phyloP scores from a whole-genome alignment of 2,329 filamentous ascomycete species.

The Penicillium palitans region DNA sequence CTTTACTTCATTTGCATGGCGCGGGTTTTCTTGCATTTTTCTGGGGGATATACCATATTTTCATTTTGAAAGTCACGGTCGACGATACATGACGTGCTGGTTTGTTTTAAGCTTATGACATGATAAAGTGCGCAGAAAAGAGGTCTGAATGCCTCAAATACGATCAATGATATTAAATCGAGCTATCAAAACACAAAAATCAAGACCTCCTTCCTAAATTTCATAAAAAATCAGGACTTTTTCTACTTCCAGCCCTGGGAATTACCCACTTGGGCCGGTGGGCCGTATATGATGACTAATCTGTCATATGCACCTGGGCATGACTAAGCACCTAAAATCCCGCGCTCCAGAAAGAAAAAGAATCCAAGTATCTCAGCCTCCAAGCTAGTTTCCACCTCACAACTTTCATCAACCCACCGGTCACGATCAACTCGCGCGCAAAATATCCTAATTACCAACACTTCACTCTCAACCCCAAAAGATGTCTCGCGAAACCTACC shows the following conservation, averaged over 20 bases:
- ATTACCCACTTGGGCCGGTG: background rate
- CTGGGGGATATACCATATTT: slow-evolving; percentile 21
- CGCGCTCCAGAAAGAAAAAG: slow-evolving; percentile 15
- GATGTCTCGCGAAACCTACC: slow-evolving; percentile 76
- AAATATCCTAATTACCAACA: background rate
- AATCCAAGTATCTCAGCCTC: background rate
- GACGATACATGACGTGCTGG: background rate
- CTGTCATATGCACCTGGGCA: background rate
- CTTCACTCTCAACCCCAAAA: slow-evolving; percentile 6
- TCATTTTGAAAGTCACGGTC: background rate
- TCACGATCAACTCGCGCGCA: background rate
- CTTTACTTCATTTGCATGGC: slow-evolving; percentile 21
- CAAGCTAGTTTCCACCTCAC: background rate
- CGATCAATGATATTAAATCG: background rate
- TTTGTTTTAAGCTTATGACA: background rate
- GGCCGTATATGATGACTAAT: background rate
- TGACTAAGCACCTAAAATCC: slow-evolving; percentile 11
- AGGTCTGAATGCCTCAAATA: background rate
- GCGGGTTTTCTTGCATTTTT: slow-evolving; percentile 18
- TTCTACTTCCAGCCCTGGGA: background rate
- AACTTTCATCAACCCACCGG: background rate
- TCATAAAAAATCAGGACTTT: background rate
- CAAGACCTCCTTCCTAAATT: background rate
- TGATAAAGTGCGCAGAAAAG: background rate
- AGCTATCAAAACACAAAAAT: background rate